Evolutionary conservation across 2,329 filamentous ascomycete species (phyloP).

Genomic region (Ambrosiella beaveri): DNA sequence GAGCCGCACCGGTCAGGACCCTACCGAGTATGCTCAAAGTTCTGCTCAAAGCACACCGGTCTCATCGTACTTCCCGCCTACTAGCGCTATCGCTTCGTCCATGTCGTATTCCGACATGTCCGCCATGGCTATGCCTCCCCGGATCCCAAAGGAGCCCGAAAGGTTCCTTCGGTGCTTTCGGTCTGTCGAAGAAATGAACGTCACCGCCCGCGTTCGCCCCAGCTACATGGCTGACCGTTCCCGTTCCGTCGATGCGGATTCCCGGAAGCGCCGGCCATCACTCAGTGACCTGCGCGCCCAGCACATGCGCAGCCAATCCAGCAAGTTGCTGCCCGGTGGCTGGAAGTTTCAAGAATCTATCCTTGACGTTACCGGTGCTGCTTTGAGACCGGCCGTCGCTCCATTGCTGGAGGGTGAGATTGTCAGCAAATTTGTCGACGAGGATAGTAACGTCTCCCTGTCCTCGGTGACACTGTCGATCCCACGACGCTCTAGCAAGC

Average conservation of each 20-base stretch:
- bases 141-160: not conserved
- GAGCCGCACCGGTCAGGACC: not conserved
- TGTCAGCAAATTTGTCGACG: not conserved
- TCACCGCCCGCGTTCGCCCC: not conserved
- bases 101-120: not conserved
- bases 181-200: not conserved
- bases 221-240: conserved; percentile 4
- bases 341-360: conserved; percentile 12
- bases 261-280: not conserved
- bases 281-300: conserved; percentile 3
- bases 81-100: not conserved
- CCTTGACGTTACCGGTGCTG: conserved; percentile 10
- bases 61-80: not conserved
- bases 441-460: not conserved
- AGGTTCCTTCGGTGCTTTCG: not conserved
- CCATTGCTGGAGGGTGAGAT: conserved; percentile 8
- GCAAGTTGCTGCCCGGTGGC: conserved; percentile 1
- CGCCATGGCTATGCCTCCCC: not conserved
- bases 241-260: not conserved
- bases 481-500: conserved; percentile 3
- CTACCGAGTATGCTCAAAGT: not conserved
- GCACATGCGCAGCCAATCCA: conserved; percentile 6
- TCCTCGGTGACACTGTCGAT: not conserved
- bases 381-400: conserved; percentile 2
- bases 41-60: not conserved